A percentile compares a stretch with the other conserved stretches of the same genome.
phyloP scores from a whole-genome alignment of 805 yeast genomes.

The Lipomyces anomalus region DNA sequence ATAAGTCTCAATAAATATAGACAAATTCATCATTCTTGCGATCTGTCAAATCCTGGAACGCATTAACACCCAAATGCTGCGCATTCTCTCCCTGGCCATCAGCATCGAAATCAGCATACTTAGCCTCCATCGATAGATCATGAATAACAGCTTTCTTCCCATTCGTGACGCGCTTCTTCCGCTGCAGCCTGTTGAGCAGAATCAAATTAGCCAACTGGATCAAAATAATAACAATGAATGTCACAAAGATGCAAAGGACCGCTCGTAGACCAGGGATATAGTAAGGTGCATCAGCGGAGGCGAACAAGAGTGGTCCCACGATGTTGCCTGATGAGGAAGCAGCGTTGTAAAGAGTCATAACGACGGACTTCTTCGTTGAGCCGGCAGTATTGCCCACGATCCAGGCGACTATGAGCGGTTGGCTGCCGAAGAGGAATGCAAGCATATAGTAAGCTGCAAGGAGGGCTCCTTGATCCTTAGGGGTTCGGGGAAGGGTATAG shows the following conservation, averaged over 20 bases:
- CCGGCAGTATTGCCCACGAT: constrained; percentile 33
- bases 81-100: too few relatives aligned
- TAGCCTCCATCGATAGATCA: constrained; percentile 11
- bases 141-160: constrained; percentile 13
- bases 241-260: constrained; percentile 12
- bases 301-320: too few relatives aligned
- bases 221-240: constrained; percentile 4
- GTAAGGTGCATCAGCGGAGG: constrained; percentile 71
- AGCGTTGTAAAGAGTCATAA: constrained; percentile 21
- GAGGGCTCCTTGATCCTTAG: too few relatives aligned
- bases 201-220: constrained; percentile 2
- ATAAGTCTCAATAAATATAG: too few relatives aligned
- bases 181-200: constrained; percentile 12
- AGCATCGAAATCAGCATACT: neutral
- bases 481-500: too few relatives aligned
- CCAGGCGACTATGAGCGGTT: constrained; percentile 27
- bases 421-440: too few relatives aligned
- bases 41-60: constrained; percentile 17
- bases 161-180: constrained; percentile 7
- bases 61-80: too few relatives aligned
- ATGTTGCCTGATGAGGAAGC: constrained; percentile 30
- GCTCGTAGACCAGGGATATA: constrained; percentile 35
- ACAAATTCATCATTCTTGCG: constrained; percentile 19
- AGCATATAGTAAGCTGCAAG: too few relatives aligned
- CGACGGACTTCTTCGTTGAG: constrained; percentile 26